Conservation (phyloP, 495 filamentous ascomycete genomes). For the Hypoxylon fragiforme region DNA sequence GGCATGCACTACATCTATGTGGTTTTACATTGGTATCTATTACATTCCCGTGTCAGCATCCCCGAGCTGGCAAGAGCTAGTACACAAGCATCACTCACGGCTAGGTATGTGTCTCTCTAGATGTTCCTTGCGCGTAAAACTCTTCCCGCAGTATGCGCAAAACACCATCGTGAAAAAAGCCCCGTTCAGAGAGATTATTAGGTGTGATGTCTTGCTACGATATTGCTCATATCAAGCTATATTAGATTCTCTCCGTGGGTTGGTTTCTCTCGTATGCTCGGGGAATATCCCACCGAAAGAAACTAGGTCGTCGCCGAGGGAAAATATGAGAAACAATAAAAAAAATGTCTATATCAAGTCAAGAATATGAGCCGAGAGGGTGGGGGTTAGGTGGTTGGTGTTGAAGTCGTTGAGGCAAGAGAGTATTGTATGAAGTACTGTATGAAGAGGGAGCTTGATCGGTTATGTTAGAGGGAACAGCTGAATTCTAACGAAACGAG, state of each 20-base stretch:
- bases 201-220: conserved; percentile 4
- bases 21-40: conserved; percentile 70
- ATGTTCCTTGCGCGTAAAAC: conserved; percentile 68
- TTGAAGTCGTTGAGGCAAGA: conserved; percentile 3
- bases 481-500: conserved; percentile 8
- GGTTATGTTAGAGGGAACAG: conserved; percentile 4
- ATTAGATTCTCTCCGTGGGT: neutral
- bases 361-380: neutral
- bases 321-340: conserved; percentile 1
- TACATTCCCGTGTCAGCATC: conserved; percentile 27
- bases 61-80: neutral
- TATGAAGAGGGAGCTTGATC: conserved; percentile 1
- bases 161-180: conserved; percentile 51
- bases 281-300: neutral
- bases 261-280: neutral
- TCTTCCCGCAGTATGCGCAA: conserved; percentile 66
- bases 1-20: conserved; percentile 60
- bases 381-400: conserved; percentile 3
- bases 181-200: conserved; percentile 1
- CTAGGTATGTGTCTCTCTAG: conserved; percentile 64
- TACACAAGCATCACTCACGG: conserved; percentile 53
- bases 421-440: no score
- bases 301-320: neutral
- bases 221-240: conserved; percentile 12
- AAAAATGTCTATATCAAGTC: conserved; percentile 14